A percentile compares a stretch with the other conserved stretches of the same genome.
Evolutionary conservation across 306 rosid genomes (phyloP).

Genomic region (Sicyos baderoa): DNA sequence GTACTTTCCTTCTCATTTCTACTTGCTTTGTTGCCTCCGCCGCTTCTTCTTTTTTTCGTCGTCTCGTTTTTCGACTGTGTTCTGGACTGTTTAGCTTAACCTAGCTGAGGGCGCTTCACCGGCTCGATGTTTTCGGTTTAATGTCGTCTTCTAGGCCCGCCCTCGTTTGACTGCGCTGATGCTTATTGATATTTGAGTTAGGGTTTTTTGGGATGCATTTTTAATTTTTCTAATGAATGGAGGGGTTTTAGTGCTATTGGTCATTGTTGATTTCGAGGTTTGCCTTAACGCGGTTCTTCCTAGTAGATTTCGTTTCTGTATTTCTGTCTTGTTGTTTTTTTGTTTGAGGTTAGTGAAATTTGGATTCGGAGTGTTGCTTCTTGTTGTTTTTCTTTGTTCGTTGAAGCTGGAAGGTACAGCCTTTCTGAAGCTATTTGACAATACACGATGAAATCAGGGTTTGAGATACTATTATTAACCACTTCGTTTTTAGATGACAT

Average conservation of each 20-base stretch:
- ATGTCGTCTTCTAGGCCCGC: not conserved
- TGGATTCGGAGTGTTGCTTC: not conserved
- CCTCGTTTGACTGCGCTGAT: not conserved
- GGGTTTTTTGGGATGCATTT: too few species aligned
- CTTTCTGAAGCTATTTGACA: not conserved
- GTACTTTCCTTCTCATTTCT: slow-evolving; percentile 26
- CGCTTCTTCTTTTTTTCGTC: not conserved
- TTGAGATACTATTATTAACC: not conserved
- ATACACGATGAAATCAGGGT: not conserved
- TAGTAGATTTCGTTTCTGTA: not conserved
- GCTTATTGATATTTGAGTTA: not conserved
- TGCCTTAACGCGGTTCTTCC: not conserved
- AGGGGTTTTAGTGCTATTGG: not conserved
- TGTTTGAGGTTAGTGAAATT: not conserved
- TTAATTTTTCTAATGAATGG: too few species aligned
- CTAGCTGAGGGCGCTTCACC: not conserved
- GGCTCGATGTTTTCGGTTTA: not conserved
- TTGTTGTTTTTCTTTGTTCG: not conserved
- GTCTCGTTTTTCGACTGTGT: slow-evolving; percentile 11
- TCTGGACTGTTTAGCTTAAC: slow-evolving; percentile 27
- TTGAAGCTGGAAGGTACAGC: not conserved
- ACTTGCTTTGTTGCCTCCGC: not conserved
- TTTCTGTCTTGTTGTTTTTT: not conserved
- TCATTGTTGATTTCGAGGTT: not conserved
- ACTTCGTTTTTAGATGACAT: not conserved